Evolutionary conservation across 192 early-diverging fungal species (phyloP), one percentile per base, ranked within the genome.

Genomic region (Entomortierella beljakovae): DNA sequence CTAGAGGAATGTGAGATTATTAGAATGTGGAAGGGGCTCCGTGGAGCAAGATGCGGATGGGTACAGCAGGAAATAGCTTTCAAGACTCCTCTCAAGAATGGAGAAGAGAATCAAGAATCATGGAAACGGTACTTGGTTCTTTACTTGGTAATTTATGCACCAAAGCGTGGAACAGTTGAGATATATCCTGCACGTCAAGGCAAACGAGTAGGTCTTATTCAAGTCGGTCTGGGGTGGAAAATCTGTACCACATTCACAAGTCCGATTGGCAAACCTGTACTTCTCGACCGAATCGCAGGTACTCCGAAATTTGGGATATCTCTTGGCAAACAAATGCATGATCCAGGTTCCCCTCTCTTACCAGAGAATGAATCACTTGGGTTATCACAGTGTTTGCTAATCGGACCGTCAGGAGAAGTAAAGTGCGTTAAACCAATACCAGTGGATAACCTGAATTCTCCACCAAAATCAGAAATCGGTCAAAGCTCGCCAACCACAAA

Each of bases 11-110:
- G 86, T n/a, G 83, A 90, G 46, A 88, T 93, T 25, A 80, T 91
- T 25, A 75, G 88, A 16, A 90, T 94, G 79, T 91, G 84, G 85
- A 94, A 94, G 66, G 92, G 92, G 13, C 70, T 90, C 32, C 77
- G 92, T 42, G 90, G 89, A 26, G 92, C 91, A 6, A 80, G 87
- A n/a, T 86, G 88, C 60, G 92, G 88, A 1, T 94, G 92, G 92
- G 61, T 91, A 16, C 85, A 91, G 43, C 80, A 86, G 8, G 77
- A 65, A 40, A 77, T 84, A 26, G 48, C 68, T 13, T 67, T 82
- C 28, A 56, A 63, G 34, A 38, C 52, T 20, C 51, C 33, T 54
- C 56, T 50, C 20, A n/a, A 42, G 20, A 8, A 13, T 15, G 13
- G 51, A 29, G 26, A 37, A 46, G 23, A 20, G 32, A 48, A 46